Evolutionary conservation across 1,284 basidiomycete genomes (phyloP), one percentile per base, ranked within the genome.

Genomic region (Meira miltonrushii): DNA sequence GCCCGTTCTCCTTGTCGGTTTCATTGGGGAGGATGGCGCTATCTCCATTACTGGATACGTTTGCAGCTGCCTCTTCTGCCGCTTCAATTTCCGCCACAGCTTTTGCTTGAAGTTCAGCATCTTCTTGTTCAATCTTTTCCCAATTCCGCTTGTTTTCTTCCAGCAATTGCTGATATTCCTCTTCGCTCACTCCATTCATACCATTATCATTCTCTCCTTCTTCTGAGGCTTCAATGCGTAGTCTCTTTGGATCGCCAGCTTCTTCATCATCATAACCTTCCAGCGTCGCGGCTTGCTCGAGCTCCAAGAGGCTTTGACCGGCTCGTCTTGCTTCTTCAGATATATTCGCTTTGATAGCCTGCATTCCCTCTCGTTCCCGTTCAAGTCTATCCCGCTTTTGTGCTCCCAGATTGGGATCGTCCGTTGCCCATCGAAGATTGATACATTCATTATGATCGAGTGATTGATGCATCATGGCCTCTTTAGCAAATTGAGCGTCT

Each of bases 401-500:
- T 3, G 68, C 67, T 0, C 59, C 67, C 7, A 68, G 69, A 39
- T 72, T 72, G 39, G 75, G 75, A 43, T 77, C 75, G 44, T 75
- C 72, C 4, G 74, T 69, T 0, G 75, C 65, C 75, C 75, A 77
- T 13, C 75, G 71, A 12, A 77, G 67, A 79, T 99, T 99, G 65
- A 98, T 84, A 67, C 97, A 92, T 79, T 99, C 95, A 79, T 96
- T 90, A 72, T 93, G 90, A 79, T 98, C 94, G 67, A 98, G 83
- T 23, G 91, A 94, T 80, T 99, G 95, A 79, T 93, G 92, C 46
- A 92, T 90, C 95, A 99, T 99, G 0, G 95, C 86, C 80, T 98
- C 95, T 78, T 97, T 97, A 15, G 94, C 95, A 77, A 99, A 99
- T 75, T 95, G 91, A 0, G 92, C 95, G 82, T 57, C 88, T 74